A percentile compares a stretch with the other conserved stretches of the same genome.
These are phyloP conservation scores for Coemansia sp. DNA, from an alignment of 192 early-diverging fungal species.

Conservation along the genomic window DNA sequence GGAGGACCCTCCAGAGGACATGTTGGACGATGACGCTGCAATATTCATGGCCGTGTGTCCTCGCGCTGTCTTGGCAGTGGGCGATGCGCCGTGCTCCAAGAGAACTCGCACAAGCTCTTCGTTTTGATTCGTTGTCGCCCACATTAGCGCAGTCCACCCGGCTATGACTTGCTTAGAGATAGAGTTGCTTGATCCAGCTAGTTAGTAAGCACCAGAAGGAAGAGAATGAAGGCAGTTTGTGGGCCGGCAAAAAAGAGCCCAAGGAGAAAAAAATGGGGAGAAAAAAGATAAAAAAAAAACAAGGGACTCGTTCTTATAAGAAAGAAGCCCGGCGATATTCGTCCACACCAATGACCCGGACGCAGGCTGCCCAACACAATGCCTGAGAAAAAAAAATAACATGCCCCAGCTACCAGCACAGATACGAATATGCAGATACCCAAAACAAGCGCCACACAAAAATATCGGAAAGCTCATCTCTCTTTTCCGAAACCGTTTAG, in stretches of 20 bases:
- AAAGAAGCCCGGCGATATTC: background rate
- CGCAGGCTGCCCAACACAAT: background rate
- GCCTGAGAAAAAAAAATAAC: slow-evolving; percentile 4
- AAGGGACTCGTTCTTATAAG: background rate
- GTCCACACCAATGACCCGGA: background rate
- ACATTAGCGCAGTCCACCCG: slow-evolving; percentile 88
- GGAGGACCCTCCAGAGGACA: slow-evolving; percentile 31
- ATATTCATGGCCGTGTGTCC: slow-evolving; percentile 77
- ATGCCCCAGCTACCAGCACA: background rate
- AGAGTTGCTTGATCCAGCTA: background rate
- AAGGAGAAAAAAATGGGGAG: background rate
- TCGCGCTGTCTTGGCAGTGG: slow-evolving; percentile 62
- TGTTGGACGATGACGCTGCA: slow-evolving; percentile 45
- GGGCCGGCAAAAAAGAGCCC: background rate
- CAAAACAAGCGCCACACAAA: slow-evolving; percentile 8
- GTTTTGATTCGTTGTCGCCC: slow-evolving; percentile 84
- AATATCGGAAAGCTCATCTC: background rate
- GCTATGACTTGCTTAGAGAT: slow-evolving; percentile 34
- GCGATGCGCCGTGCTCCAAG: slow-evolving; percentile 75
- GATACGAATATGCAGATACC: background rate
- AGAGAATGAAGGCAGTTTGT: background rate
- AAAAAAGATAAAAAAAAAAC: slow-evolving; percentile 6
- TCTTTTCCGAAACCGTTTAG: background rate
- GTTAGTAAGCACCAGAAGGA: slow-evolving; percentile 4
- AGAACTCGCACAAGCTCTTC: slow-evolving; percentile 69